Percentiles rank a stretch among this genome's conserved stretches.
These are phyloP conservation scores for Cladosporium colombiae DNA, from an alignment of 2,329 filamentous ascomycete genomes.

Conservation along the genomic window DNA sequence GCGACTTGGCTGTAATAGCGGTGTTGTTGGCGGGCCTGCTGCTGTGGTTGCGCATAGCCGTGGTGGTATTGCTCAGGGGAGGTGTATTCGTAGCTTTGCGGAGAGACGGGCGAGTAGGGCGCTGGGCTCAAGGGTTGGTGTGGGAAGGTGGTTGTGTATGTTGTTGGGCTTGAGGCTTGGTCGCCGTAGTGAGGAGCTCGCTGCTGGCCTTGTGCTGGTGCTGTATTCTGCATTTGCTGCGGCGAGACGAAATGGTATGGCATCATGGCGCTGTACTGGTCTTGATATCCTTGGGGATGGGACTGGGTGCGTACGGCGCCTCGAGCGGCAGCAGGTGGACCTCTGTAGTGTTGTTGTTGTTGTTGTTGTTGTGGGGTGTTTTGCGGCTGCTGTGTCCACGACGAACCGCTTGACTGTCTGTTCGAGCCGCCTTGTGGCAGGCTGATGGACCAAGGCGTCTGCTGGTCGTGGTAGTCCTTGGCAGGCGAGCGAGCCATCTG, in stretches of 20 bases:
- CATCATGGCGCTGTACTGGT: constrained; percentile 11
- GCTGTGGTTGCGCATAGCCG: constrained; percentile 17
- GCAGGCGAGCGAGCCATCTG: constrained; percentile 30
- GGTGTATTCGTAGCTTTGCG: background rate
- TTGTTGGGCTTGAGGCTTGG: background rate
- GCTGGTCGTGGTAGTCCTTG: constrained; percentile 32
- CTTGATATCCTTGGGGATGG: background rate
- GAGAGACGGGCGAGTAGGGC: background rate
- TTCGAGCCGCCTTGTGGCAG: constrained; percentile 22
- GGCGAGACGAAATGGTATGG: constrained; percentile 7
- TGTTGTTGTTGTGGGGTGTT: background rate
- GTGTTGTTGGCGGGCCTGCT: constrained; percentile 18
- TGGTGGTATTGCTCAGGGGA: background rate
- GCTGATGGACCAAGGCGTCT: constrained; percentile 32
- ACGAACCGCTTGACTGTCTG: background rate
- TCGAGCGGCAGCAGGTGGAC: constrained; percentile 12
- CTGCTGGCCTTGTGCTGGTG: background rate
- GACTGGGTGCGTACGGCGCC: constrained; percentile 10
- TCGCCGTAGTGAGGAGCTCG: constrained; percentile 10
- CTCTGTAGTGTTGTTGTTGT: background rate
- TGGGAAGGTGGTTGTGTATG: background rate
- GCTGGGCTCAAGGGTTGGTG: background rate
- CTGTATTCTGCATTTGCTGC: background rate
- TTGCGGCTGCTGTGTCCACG: background rate
- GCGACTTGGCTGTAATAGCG: background rate